These are phyloP conservation scores for Aquilaria yunnanensis DNA, from an alignment of 345 rosid species.

Conservation along the genomic window DNA sequence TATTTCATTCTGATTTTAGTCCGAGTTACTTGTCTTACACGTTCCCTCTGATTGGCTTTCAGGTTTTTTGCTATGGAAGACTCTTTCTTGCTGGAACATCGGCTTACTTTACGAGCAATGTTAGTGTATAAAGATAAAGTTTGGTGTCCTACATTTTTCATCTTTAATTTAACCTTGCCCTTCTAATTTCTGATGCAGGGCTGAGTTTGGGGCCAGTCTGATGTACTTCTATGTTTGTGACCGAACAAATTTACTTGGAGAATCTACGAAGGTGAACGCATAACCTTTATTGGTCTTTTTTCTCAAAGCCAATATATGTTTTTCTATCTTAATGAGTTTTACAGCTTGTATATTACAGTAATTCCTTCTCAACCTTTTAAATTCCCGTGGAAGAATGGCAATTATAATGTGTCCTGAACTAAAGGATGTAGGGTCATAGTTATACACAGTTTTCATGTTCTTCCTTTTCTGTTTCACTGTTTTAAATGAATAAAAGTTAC, in stretches of 20 bases:
- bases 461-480: too few species aligned
- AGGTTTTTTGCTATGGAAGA: constrained; percentile 96
- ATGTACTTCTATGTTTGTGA: constrained; percentile 78
- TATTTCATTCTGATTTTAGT: constrained; percentile 5
- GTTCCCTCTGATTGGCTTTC: constrained; percentile 12
- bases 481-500: too few species aligned
- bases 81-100: constrained; percentile 86
- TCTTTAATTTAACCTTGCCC: constrained; percentile 11
- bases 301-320: too few species aligned
- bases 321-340: too few species aligned
- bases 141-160: background rate
- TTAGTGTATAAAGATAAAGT: constrained; percentile 22
- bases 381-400: too few species aligned
- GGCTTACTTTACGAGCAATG: constrained; percentile 82
- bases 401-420: too few species aligned
- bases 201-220: constrained; percentile 77
- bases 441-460: too few species aligned
- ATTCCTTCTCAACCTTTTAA: too few species aligned
- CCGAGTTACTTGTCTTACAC: constrained; percentile 14
- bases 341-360: too few species aligned
- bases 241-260: constrained; percentile 67
- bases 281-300: constrained; percentile 7
- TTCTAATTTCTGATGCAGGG: constrained; percentile 36
- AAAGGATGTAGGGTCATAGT: too few species aligned
- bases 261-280: constrained; percentile 66